Evolutionary conservation across 768 basidiomycete species (phyloP).

Genomic region (Mycena metata): DNA sequence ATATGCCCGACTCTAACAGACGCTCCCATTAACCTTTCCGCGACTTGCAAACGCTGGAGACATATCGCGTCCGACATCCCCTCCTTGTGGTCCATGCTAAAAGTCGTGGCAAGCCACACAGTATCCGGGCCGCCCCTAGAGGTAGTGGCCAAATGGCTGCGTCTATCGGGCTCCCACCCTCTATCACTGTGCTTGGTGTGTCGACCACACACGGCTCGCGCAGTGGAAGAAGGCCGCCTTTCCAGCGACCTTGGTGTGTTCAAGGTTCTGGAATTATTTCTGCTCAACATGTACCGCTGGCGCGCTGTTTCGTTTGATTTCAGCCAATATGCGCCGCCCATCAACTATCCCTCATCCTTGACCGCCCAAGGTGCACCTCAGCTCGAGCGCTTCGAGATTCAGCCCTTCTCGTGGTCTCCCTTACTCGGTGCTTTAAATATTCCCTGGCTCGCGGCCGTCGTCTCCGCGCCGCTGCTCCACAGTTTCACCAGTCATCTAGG

Average conservation of each 20-base stretch:
- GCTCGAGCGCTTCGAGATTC: constrained; percentile 26
- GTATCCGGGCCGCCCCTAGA: constrained; percentile 17
- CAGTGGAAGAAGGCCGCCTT: neutral
- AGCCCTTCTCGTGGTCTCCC: constrained; percentile 32
- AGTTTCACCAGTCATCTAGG: constrained; percentile 27
- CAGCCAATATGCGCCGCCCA: constrained; percentile 26
- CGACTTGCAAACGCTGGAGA: constrained; percentile 26
- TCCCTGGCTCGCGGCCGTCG: constrained; percentile 17
- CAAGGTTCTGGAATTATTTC: constrained; percentile 22
- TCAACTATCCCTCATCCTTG: constrained; percentile 24
- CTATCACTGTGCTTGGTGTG: constrained; percentile 21
- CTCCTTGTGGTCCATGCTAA: constrained; percentile 26
- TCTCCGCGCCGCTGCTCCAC: constrained; percentile 22
- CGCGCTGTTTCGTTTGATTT: constrained; percentile 20
- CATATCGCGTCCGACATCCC: constrained; percentile 22
- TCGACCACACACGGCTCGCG: constrained; percentile 3
- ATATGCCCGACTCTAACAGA: neutral
- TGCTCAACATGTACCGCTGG: constrained; percentile 32
- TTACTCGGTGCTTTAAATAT: constrained; percentile 9
- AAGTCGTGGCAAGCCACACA: constrained; percentile 17
- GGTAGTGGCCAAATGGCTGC: constrained; percentile 24
- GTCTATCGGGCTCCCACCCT: constrained; percentile 18
- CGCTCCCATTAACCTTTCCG: constrained; percentile 20
- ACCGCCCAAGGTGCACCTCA: constrained; percentile 30
- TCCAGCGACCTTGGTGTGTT: constrained; percentile 16